Evolutionary conservation across 225 moss, liverwort and hornwort species (phyloP), one percentile per base, ranked within the genome.

Genomic region (Asterella californica): DNA sequence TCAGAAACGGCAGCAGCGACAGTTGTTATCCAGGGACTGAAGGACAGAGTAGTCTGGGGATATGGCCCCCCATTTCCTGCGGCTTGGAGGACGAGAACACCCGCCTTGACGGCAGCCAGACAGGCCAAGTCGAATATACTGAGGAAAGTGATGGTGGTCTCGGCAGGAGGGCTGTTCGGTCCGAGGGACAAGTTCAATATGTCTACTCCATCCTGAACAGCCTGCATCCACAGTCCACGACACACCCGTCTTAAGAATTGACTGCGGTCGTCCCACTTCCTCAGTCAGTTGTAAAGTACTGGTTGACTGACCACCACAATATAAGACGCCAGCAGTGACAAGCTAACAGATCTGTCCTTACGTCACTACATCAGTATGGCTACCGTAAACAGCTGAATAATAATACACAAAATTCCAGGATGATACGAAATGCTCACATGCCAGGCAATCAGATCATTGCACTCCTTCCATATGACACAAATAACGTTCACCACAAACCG

Each of bases 111-210:
- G 67, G 94, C 94, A 46, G 86, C 92, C 15, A 94, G 87, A 15
- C 92, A 88, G 24, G 94, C 94, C 33, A 92, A 75, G 76, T 94
- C 94, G 61, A 94, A 90, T 72, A 94, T 79, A 73, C 92, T 92
- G 32, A 94, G 62, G 49, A 90, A 92, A 11, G 87, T 85, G 9
- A 87, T 89, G 71, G 84, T 87, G 50, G 92, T 76, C 25, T 91
- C 91, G 24, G 86, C 84, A 2, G 94, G 94, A 1, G 94, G 94
- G 50, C 86, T 83, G 82, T 89, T 91, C 8, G 94, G 94, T 33
- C 94, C 94, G 9, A 94, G 83, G 0, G 94, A 92, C 3, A 94
- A 82, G 68, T 85, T 92, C 72, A 94, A 76, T 37, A 94, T 81
- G 48, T 94, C 94, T 11, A 94, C 91, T 70, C 94, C 94, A 48